A percentile compares a stretch with the other conserved stretches of the same genome.
Conservation (phyloP, 2,329 filamentous ascomycete genomes). For the Lecanicillium sp. region DNA sequence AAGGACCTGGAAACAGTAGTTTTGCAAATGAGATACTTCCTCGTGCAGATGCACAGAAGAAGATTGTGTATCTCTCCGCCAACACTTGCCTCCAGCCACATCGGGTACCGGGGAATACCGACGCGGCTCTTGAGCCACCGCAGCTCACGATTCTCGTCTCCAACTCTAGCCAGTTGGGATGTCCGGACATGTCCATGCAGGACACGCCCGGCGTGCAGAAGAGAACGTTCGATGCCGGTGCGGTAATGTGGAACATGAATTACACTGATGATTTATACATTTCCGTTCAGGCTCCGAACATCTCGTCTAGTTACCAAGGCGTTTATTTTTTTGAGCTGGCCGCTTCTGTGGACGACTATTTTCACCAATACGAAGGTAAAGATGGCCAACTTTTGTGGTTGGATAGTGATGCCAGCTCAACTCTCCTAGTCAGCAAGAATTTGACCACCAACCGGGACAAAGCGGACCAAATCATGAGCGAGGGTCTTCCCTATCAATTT, state of each 20-base stretch:
- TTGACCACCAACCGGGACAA: constrained; percentile 52
- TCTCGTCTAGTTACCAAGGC: constrained; percentile 53
- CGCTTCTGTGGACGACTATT: constrained; percentile 72
- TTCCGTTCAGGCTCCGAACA: constrained; percentile 63
- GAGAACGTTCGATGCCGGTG: constrained; percentile 59
- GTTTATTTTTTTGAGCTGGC: constrained; percentile 77
- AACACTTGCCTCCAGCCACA: constrained; percentile 79
- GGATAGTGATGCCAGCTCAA: constrained; percentile 75
- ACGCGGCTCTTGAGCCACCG: constrained; percentile 40
- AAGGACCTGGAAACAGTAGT: constrained; percentile 16
- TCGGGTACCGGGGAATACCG: constrained; percentile 23
- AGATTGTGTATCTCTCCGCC: constrained; percentile 69
- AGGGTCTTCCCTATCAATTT: constrained; percentile 62
- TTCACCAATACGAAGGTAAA: constrained; percentile 54
- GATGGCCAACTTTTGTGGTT: constrained; percentile 58
- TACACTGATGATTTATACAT: constrained; percentile 67
- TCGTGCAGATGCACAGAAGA: constrained; percentile 27
- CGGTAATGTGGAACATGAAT: constrained; percentile 57
- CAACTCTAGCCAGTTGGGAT: constrained; percentile 31
- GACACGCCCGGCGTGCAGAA: constrained; percentile 20
- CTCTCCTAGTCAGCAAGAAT: constrained; percentile 72
- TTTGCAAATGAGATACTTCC: constrained; percentile 13
- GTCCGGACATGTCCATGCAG: constrained; percentile 21
- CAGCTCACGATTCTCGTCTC: constrained; percentile 79
- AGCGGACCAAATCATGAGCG: constrained; percentile 49